These are phyloP conservation scores for Cladosporium cucumerinum DNA, from an alignment of 2,329 filamentous ascomycete genomes.

Conservation along the genomic window DNA sequence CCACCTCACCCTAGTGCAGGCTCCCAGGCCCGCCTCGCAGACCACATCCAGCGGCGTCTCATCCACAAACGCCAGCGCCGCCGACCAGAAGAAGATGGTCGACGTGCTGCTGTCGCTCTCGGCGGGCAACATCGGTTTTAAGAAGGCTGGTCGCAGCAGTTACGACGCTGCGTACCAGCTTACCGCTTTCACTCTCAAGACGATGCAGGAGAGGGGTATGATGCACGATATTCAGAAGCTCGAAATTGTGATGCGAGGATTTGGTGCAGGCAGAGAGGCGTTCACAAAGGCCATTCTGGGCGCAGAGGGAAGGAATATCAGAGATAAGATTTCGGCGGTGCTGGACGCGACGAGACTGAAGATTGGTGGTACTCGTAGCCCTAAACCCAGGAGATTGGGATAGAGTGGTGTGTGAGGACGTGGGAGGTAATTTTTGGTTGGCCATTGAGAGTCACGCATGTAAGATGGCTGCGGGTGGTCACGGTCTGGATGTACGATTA, in stretches of 20 bases:
- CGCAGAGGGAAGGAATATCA: constrained; percentile 72
- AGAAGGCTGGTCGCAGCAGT: constrained; percentile 71
- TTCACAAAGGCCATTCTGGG: constrained; percentile 86
- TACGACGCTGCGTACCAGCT: constrained; percentile 95
- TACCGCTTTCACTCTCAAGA: constrained; percentile 74
- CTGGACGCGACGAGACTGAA: constrained; percentile 82
- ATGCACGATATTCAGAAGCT: constrained; percentile 70
- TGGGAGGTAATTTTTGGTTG: background rate
- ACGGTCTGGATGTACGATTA: background rate
- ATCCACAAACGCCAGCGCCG: constrained; percentile 42
- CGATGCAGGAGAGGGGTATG: constrained; percentile 78
- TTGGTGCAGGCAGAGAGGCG: constrained; percentile 82
- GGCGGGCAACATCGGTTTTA: constrained; percentile 87
- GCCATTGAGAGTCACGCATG: background rate
- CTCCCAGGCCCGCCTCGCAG: constrained; percentile 38
- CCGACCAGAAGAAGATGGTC: constrained; percentile 43
- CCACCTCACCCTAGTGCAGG: constrained; percentile 83
- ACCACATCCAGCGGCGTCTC: constrained; percentile 28
- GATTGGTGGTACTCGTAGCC: constrained; percentile 89
- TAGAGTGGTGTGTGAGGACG: constrained; percentile 30
- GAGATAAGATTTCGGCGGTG: constrained; percentile 72
- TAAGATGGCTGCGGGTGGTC: background rate
- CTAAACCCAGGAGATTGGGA: constrained; percentile 76
- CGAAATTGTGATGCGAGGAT: constrained; percentile 80
- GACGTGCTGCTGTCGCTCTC: constrained; percentile 76